Percentiles rank a stretch among this genome's conserved stretches.
Evolutionary conservation across 2,329 filamentous ascomycete species (phyloP).

Genomic region (Claviceps digitariae): DNA sequence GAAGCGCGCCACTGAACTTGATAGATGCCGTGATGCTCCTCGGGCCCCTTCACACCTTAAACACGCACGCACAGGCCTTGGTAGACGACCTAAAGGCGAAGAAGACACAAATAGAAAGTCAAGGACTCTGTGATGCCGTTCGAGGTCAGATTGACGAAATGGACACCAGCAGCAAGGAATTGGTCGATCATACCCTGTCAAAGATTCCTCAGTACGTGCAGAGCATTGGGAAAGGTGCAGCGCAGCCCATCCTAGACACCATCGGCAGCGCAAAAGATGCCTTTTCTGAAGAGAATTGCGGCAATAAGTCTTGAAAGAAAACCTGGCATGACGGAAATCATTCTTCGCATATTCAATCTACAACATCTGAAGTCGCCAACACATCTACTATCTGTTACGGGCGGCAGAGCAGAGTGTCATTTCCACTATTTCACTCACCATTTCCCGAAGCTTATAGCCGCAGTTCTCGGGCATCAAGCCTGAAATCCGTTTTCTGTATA

Average conservation of each 20-base stretch:
- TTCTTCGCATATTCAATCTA: too few species aligned
- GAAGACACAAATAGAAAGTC: not conserved
- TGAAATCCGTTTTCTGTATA: too few species aligned
- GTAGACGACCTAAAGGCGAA: not conserved
- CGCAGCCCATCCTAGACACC: not conserved
- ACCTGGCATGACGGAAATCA: too few species aligned
- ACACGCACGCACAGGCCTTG: slow-evolving; percentile 1
- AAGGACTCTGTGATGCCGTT: slow-evolving; percentile 1
- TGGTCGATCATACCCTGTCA: not conserved
- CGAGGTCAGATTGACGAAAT: not conserved
- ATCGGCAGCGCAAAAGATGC: not conserved
- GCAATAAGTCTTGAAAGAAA: not conserved
- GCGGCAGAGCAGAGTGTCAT: too few species aligned
- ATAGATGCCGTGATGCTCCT: not conserved
- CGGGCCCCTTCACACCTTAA: not conserved
- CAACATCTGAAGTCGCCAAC: too few species aligned
- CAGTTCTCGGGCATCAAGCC: too few species aligned
- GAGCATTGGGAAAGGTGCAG: not conserved
- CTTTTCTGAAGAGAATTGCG: not conserved
- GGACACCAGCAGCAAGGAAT: not conserved
- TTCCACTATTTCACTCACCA: too few species aligned
- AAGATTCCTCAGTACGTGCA: not conserved
- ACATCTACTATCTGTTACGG: too few species aligned
- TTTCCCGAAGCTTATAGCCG: too few species aligned
- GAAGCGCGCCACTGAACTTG: not conserved